These are phyloP conservation scores for Apostasia ramifera DNA, from an alignment of 106 monocot genomes.

Conservation along the genomic window DNA sequence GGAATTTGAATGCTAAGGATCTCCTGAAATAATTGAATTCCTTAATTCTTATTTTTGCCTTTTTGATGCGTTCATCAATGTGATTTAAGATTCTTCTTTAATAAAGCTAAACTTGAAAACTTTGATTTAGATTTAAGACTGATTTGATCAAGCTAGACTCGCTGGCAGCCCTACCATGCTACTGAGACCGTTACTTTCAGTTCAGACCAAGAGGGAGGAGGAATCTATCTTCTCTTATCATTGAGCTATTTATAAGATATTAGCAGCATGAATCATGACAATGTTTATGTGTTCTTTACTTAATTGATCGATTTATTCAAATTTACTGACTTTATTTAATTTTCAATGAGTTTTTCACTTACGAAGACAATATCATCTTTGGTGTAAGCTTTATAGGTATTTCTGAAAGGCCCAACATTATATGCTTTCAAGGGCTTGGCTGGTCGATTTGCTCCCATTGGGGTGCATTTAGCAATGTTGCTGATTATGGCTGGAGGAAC, in stretches of 20 bases:
- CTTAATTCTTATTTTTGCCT: too few species aligned
- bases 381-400: conserved; percentile 38
- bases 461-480: conserved; percentile 90
- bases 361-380: conserved; percentile 4
- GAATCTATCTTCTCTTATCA: not conserved
- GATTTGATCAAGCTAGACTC: not conserved
- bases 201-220: too few species aligned
- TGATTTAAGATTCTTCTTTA: too few species aligned
- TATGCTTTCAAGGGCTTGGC: conserved; percentile 97
- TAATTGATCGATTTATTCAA: not conserved
- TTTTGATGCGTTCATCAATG: too few species aligned
- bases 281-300: too few species aligned
- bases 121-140: not conserved
- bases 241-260: not conserved
- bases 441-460: conserved; percentile 89
- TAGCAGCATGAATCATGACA: not conserved
- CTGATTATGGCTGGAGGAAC: conserved; percentile 91
- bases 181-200: too few species aligned
- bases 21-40: too few species aligned
- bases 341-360: not conserved
- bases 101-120: not conserved
- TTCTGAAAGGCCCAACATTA: conserved; percentile 69
- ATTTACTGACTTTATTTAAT: not conserved
- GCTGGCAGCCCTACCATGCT: not conserved
- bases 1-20: too few species aligned